These are phyloP conservation scores for Penicillium sp. DNA, from an alignment of 2,329 filamentous ascomycete genomes.

Conservation along the genomic window DNA sequence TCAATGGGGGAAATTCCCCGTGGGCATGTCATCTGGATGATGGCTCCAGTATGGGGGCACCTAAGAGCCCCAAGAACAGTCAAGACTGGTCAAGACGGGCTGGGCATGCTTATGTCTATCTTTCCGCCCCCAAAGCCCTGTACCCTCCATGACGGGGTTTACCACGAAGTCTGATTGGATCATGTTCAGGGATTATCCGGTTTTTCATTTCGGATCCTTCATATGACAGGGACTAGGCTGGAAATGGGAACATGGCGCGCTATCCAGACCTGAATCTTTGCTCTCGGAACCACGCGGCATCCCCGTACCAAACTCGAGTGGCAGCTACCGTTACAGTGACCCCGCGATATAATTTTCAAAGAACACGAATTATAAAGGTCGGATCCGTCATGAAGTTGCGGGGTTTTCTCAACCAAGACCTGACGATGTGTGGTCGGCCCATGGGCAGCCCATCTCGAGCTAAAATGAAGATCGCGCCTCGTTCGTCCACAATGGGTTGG, in stretches of 20 bases:
- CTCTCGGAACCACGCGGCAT: neutral
- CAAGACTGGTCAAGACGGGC: conserved; percentile 6
- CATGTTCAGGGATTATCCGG: neutral
- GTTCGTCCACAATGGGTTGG: neutral
- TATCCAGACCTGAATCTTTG: neutral
- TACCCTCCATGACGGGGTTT: neutral
- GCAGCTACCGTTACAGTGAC: neutral
- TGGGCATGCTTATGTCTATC: conserved; percentile 4
- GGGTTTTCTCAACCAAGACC: neutral
- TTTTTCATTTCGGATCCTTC: neutral
- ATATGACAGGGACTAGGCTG: neutral
- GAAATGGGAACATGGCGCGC: neutral
- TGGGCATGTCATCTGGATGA: conserved; percentile 8
- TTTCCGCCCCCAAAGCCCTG: neutral
- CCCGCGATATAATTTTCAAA: neutral
- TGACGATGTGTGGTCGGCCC: neutral
- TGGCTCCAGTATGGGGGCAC: neutral
- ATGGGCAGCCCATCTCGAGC: neutral
- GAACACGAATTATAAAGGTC: neutral
- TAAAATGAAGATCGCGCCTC: neutral
- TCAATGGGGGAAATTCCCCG: neutral
- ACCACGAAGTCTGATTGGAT: neutral
- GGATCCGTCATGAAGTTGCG: neutral
- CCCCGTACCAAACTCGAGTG: neutral
- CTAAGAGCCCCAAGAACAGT: conserved; percentile 1